Base-by-base conservation (phyloP, 1,284 basidiomycete genomes). In the Ceratobasidium sp. region DNA sequence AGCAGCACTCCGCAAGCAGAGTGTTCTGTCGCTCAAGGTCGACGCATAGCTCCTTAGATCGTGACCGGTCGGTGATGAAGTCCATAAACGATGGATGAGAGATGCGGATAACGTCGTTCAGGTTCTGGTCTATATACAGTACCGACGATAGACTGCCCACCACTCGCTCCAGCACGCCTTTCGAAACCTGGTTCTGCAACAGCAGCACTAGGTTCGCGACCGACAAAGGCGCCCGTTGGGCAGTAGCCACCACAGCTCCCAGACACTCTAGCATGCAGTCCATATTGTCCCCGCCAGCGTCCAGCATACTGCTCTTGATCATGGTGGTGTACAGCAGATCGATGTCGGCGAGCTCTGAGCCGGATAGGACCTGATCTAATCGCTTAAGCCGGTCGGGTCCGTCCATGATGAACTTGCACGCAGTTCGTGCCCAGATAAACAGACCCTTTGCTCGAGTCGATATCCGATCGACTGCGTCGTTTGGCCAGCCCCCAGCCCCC, bases 51-150 rank as follows among this genome's bases (percentile, higher is more conserved):
- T 62, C 26, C n/a, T 54, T 62, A 7, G 73, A 79, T 9, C 78
- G 57, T 9, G 40, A 13, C 5, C 52, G 52, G 23, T 62, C 52
- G 6, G 67, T 70, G n/a, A 79, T 50, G 57, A 52, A 79, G 66
- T 77, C 74, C 12, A 40, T 59, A 61, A 79, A 79, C 20, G 78
- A 79, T 3, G 57, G 57, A 67, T 79, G 78, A 13, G 48, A 54
- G 6, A 79, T 33, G 17, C 78, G 54, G 3, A 79, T 44, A 4
- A 52, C 52, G 15, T 42, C 74, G 3, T 26, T 40, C 28, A 26
- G 61, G 10, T 46, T 13, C 17, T 40, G 15, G 10, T 67, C 52
- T 38, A 52, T 44, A 54, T 74, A 61, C 20, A 75, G 52, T n/a
- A 78, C 77, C 2, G 77, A 78, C 20, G n/a, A n/a, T n/a, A n/a